Base-by-base conservation (phyloP, 1,284 basidiomycete genomes). In the Cutaneotrichosporon dermatis region DNA sequence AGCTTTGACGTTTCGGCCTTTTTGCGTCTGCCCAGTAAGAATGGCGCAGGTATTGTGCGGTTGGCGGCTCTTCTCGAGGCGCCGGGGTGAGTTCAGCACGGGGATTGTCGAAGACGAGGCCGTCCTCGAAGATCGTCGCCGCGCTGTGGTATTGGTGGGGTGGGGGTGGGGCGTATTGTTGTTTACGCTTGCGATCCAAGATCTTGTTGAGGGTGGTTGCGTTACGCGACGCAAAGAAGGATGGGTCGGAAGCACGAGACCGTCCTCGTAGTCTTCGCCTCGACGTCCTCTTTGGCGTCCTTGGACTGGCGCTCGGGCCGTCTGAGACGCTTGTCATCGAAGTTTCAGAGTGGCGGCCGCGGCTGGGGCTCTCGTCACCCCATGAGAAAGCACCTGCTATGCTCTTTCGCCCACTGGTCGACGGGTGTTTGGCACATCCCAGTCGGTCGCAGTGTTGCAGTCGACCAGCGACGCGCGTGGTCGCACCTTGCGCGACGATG, bases 91-190 rank as follows among this genome's bases (percentile, higher is more conserved):
- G 61, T 50, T 77, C 75, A 4, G 66, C 61, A 13, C 69, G 61
- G 2, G 72, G 73, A 55, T 75, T 68, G 43, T 74, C 72, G 11
- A 79, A 62, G 15, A 77, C 69, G 25, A 79, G 55, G 5, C 77
- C 77, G 59, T 79, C 76, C 51, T 79, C 77, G 33, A 79, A 73
- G 66, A 69, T 77, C 76, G 52, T 76, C 74, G 13, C 50, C 63
- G 1, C 60, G 54, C 50, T 46, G 54, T 2, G 40, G 54, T 10
- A 35, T 51, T 34, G 54, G 44, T 8, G 64, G 58, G 40, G 59
- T 16, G 58, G 15, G 63, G 53, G 58, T 4, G 63, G 61, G 1
- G 61, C 58, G 41, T 63, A 69, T 51, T 73, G 67, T 13, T 71
- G 73, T 58, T 68, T 71, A 10, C 75, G 68, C 56, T 76, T 77